Base-by-base conservation (phyloP, 1,284 basidiomycete genomes). In the Xerocomus amazonicus region DNA sequence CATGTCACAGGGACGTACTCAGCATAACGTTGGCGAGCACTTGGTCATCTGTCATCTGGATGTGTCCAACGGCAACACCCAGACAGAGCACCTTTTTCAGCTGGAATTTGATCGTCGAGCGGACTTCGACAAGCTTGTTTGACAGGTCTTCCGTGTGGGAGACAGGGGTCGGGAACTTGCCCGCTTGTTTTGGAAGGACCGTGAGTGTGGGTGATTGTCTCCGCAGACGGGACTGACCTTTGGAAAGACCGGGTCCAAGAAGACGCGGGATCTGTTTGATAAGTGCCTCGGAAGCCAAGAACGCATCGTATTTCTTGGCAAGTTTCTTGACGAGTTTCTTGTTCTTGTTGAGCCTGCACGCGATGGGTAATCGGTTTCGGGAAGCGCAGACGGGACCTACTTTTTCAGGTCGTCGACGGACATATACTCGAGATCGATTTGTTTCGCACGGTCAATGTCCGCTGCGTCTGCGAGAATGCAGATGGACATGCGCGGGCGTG, bases 271-370 rank as follows among this genome's bases (percentile, higher is more conserved):
- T 99, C 79, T 98, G 96, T 84, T 97, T 99, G 83, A 99, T 98
- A 62, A 99, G 83, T 56, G 92, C 79, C 74, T 99, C 97, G 57
- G 97, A 99, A 44, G 97, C 86, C 59, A 99, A 78, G 87, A 99
- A 99, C 59, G 96, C 94, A 67, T 99, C 96, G 79, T 98, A 96
- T 76, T 98, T 98, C 82, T 98, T 97, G 59, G 96, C 96, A 63
- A 99, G 91, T 81, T 96, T 99, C 85, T 99, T 99, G 70, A 99
- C 96, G 59, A 99, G 92, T 81, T 99, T 99, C 84, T 99, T 99
- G 87, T 99, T 99, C 81, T 97, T 97, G 88, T 97, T 97, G 63
- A 97, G 84, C 77, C 88, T 91, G 41, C 3, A 37, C 16, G 34
- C n/a, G n/a, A n/a, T n/a, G 53, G 46, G 27, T 51, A 31, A 50